Evolutionary conservation across 768 basidiomycete genomes (phyloP), one percentile per base, ranked within the genome.

Genomic region (Candolleomyces aberdarensis): DNA sequence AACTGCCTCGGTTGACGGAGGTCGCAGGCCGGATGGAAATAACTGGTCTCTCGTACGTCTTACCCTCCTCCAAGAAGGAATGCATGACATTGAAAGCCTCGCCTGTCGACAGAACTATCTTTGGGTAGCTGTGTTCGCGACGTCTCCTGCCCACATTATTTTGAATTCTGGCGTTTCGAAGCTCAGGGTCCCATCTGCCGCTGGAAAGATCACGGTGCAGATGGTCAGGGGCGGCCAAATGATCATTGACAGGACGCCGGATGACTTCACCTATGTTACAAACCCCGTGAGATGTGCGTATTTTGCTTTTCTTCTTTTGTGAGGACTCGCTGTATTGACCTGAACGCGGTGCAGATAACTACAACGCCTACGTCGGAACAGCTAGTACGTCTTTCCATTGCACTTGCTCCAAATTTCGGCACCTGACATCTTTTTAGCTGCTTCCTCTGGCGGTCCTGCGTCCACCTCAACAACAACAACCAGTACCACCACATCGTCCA

Each of bases 101-200:
- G 31, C 11, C 3, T 49, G 22, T 20, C 14, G 32, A 7, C 40
- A 85, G 76, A 85, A 88, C 67, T 80, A 78, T 15, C 78, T 91
- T 62, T 92, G 85, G 84, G 88, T 82, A 0, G 82, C 83, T 19
- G 87, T 85, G 1, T 83, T 88, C 67, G 76, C 85, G 32, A 83
- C 80, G 4, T 76, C 76, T 4, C 71, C 80, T 15, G 80, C 80
- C 51, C 78, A 76, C 13, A 83, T 90, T 52, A 81, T 78, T 14
- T 76, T 91, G 50, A 75, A 71, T 60, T 65, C 76, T 9, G 89
- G 89, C 60, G 79, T 88, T 41, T 82, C 79, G 66, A 86, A 87
- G 70, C 82, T 92, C 52, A 81, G 83, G 64, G 72, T 87, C 36
- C 76, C 82, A 15, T 75, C 88, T 49, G 69, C 82, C 0, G 70